Evolutionary conservation across 306 rosid genomes (phyloP).

Genomic region (Clitoria ternatea): DNA sequence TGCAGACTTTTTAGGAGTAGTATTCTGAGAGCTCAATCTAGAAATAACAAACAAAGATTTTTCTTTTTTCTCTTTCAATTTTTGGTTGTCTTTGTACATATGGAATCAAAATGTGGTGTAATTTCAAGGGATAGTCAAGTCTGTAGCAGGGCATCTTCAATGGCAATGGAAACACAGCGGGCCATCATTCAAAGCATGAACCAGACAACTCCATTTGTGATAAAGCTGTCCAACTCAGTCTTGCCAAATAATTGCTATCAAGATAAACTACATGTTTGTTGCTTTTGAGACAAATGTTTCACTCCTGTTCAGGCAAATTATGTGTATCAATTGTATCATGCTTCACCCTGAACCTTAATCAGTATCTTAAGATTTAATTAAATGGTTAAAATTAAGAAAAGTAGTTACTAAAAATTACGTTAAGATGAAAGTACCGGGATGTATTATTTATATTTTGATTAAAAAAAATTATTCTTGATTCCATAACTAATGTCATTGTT

Average conservation of each 20-base stretch:
- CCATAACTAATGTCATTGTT: too few species aligned
- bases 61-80: not conserved
- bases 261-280: conserved; percentile 10
- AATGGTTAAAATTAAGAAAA: too few species aligned
- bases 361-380: too few species aligned
- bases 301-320: not conserved
- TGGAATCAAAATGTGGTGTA: not conserved
- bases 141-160: conserved; percentile 7
- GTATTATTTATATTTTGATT: too few species aligned
- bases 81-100: not conserved
- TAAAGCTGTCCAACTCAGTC: conserved; percentile 19
- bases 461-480: too few species aligned
- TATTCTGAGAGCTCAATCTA: not conserved
- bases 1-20: conserved; percentile 1
- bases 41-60: not conserved
- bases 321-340: too few species aligned
- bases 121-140: not conserved
- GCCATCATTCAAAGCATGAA: conserved; percentile 19
- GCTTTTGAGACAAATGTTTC: conserved; percentile 18
- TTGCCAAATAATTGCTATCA: not conserved
- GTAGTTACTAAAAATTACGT: too few species aligned
- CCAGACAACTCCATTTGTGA: conserved; percentile 12
- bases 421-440: too few species aligned
- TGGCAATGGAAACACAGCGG: conserved; percentile 4
- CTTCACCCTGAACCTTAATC: too few species aligned